Percentiles rank a stretch among this genome's conserved stretches.
Evolutionary conservation across 805 yeast genomes (phyloP).

Genomic region (Zygotorulaspora sp.): DNA sequence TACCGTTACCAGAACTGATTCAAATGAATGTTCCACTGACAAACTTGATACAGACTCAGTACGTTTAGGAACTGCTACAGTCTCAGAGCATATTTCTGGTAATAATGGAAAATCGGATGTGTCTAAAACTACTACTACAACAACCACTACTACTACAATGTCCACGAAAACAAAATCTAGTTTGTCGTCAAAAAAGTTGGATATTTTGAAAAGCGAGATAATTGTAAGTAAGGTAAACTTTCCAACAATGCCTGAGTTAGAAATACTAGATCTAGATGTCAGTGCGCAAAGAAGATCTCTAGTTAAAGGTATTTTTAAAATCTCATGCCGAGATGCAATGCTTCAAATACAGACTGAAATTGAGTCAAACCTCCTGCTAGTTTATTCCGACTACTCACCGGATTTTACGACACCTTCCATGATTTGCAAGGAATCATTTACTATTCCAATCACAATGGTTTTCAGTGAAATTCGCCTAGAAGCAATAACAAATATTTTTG

Average conservation of each 20-base stretch:
- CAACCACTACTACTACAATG: slow-evolving; percentile 2
- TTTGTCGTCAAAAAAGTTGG: slow-evolving; percentile 19
- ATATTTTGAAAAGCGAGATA: slow-evolving; percentile 31
- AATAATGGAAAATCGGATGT: background rate
- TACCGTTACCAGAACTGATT: slow-evolving; percentile 4
- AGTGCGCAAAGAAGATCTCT: slow-evolving; percentile 33
- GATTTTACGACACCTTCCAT: slow-evolving; percentile 31
- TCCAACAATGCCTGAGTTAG: slow-evolving; percentile 31
- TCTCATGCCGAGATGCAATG: slow-evolving; percentile 32
- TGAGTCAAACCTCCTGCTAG: slow-evolving; percentile 33
- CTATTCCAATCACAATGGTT: slow-evolving; percentile 35
- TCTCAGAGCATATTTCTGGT: background rate
- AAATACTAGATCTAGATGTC: slow-evolving; percentile 33
- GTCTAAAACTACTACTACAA: slow-evolving; percentile 1
- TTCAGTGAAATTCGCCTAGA: slow-evolving; percentile 33
- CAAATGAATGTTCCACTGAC: background rate
- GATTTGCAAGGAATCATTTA: slow-evolving; percentile 34
- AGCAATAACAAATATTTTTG: slow-evolving; percentile 34
- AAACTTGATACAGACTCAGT: background rate
- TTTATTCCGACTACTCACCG: slow-evolving; percentile 29
- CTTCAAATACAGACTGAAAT: slow-evolving; percentile 34
- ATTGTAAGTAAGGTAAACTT: slow-evolving; percentile 30
- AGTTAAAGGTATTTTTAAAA: slow-evolving; percentile 35
- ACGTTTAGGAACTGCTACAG: background rate
- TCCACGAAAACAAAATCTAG: slow-evolving; percentile 4